A percentile compares a stretch with the other conserved stretches of the same genome.
These are phyloP conservation scores for Turnera subulata DNA, from an alignment of 345 rosid genomes.

Conservation along the genomic window DNA sequence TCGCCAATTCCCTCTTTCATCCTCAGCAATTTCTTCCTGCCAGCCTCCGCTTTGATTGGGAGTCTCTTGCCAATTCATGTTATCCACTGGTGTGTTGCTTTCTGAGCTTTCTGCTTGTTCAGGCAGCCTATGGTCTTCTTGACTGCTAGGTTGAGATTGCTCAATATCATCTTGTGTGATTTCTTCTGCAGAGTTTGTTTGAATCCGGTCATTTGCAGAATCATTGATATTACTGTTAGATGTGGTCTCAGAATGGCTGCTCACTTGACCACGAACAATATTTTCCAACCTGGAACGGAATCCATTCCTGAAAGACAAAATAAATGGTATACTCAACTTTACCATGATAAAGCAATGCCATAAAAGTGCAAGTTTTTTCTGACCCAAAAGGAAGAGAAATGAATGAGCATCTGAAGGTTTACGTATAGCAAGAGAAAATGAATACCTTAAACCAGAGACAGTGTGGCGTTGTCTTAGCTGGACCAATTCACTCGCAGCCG, in stretches of 20 bases:
- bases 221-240: conserved; percentile 38
- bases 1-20: conserved; percentile 52
- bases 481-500: conserved; percentile 78
- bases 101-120: conserved; percentile 40
- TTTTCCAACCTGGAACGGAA: conserved; percentile 73
- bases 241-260: conserved; percentile 45
- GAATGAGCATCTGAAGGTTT: conserved; percentile 2
- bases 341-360: no score
- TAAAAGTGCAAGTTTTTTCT: no score
- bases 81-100: conserved; percentile 34
- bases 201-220: conserved; percentile 34
- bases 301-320: conserved; percentile 61
- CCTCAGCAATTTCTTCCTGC: conserved; percentile 40
- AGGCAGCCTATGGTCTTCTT: conserved; percentile 40
- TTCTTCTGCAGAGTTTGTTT: conserved; percentile 39
- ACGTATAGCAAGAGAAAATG: conserved; percentile 4
- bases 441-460: conserved; percentile 90
- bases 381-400: neutral
- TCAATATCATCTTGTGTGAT: conserved; percentile 39
- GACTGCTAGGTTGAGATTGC: conserved; percentile 38
- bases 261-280: conserved; percentile 61
- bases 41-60: conserved; percentile 38
- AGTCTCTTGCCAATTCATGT: conserved; percentile 52
- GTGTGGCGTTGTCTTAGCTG: conserved; percentile 87
- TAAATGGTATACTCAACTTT: no score